A percentile compares a stretch with the other conserved stretches of the same genome.
These are phyloP conservation scores for Purpureocillium lavendulum DNA, from an alignment of 2,329 filamentous ascomycete species.

Conservation along the genomic window DNA sequence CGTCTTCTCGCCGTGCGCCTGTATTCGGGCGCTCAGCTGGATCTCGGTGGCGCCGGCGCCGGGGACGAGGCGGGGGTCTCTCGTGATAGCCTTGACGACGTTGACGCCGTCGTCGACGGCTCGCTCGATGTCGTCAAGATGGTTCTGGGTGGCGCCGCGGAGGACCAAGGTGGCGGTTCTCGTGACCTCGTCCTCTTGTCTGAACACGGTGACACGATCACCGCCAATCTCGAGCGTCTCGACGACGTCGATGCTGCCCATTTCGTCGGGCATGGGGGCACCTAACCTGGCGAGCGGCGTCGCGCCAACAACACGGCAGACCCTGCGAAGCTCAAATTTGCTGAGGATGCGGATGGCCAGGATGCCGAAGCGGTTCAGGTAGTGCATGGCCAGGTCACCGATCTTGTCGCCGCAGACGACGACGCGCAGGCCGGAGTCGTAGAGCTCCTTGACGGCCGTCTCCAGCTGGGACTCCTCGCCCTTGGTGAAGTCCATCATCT, in stretches of 20 bases:
- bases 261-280: constrained; percentile 99
- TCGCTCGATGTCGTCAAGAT: constrained; percentile 92
- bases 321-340: constrained; percentile 91
- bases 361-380: constrained; percentile 95
- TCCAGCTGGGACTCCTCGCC: constrained; percentile 93
- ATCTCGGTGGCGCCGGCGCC: constrained; percentile 93
- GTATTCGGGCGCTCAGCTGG: constrained; percentile 87
- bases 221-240: constrained; percentile 97
- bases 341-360: constrained; percentile 94
- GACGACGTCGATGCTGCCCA: constrained; percentile 89
- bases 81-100: constrained; percentile 95
- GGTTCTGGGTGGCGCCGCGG: constrained; percentile 93
- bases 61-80: constrained; percentile 82
- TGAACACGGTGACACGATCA: constrained; percentile 95
- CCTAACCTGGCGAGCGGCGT: constrained; percentile 93
- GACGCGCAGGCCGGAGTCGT: constrained; percentile 88
- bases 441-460: constrained; percentile 83
- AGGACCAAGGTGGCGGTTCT: constrained; percentile 91
- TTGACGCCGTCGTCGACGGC: constrained; percentile 98
- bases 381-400: constrained; percentile 92
- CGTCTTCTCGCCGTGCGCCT: constrained; percentile 84
- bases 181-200: constrained; percentile 88
- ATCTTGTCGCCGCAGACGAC: constrained; percentile 89
- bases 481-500: constrained; percentile 98
- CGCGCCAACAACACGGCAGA: constrained; percentile 93